Evolutionary conservation across 2,329 filamentous ascomycete genomes (phyloP).

Genomic region (Neopestalotiopsis clavispora): DNA sequence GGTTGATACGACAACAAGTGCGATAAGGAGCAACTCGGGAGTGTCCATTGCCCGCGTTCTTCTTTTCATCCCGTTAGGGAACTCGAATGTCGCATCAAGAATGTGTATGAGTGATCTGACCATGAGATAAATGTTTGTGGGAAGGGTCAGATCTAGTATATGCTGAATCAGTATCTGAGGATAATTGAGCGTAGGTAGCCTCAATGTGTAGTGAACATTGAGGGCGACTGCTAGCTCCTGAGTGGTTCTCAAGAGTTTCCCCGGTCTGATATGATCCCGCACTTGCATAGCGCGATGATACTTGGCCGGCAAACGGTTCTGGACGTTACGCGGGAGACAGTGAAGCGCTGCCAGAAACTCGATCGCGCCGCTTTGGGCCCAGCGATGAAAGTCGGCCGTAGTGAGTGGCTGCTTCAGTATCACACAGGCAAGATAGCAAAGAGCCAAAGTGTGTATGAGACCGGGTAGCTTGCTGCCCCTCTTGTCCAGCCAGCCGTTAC

Average conservation of each 20-base stretch:
- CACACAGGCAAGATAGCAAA: conserved; percentile 81
- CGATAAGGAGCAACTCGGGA: conserved; percentile 77
- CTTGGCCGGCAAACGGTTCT: conserved; percentile 63
- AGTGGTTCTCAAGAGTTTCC: conserved; percentile 68
- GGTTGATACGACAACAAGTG: conserved; percentile 73
- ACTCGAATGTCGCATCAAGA: conserved; percentile 60
- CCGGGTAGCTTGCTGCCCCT: conserved; percentile 61
- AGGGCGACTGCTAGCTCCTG: conserved; percentile 68
- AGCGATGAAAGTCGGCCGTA: conserved; percentile 73
- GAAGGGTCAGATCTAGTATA: conserved; percentile 74
- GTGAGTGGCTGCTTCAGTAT: conserved; percentile 79
- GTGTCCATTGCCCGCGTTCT: conserved; percentile 58
- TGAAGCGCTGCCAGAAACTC: conserved; percentile 68
- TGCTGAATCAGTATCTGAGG: conserved; percentile 72
- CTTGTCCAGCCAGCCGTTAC: conserved; percentile 49
- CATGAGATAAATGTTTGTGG: conserved; percentile 69
- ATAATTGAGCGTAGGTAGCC: conserved; percentile 75
- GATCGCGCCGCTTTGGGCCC: conserved; percentile 70
- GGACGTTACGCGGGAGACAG: conserved; percentile 62
- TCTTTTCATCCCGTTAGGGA: conserved; percentile 51
- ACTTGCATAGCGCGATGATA: conserved; percentile 66
- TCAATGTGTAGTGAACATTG: conserved; percentile 69
- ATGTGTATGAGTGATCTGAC: conserved; percentile 60
- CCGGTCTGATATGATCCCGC: conserved; percentile 49
- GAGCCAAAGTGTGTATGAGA: conserved; percentile 73